Conservation (phyloP, 2,329 filamentous ascomycete genomes). For the Hypoxylon sp. region DNA sequence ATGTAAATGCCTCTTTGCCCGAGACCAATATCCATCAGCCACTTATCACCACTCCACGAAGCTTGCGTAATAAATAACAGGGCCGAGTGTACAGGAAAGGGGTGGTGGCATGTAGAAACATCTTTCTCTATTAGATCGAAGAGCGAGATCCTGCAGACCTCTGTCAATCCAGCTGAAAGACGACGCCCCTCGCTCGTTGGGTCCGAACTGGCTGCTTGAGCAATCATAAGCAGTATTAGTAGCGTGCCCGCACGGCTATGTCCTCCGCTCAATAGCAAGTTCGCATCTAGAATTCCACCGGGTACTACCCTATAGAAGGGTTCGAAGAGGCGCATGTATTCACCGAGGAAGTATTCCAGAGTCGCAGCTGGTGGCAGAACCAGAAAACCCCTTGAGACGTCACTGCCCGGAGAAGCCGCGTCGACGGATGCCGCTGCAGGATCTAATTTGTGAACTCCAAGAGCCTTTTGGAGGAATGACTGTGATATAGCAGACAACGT, state of each 20-base stretch:
- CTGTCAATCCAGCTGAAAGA: conserved; percentile 27
- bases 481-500: conserved; percentile 28
- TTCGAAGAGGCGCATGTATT: conserved; percentile 35
- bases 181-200: conserved; percentile 31
- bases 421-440: conserved; percentile 26
- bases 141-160: conserved; percentile 31
- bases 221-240: conserved; percentile 31
- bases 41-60: conserved; percentile 32
- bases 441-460: conserved; percentile 28
- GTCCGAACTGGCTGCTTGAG: conserved; percentile 28
- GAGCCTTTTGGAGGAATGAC: conserved; percentile 28
- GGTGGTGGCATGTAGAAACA: conserved; percentile 28
- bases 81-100: conserved; percentile 21
- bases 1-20: conserved; percentile 30
- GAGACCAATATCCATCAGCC: conserved; percentile 31
- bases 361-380: conserved; percentile 30
- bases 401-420: conserved; percentile 19
- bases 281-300: conserved; percentile 26
- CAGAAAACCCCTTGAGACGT: conserved; percentile 25
- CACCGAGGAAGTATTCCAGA: conserved; percentile 30
- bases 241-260: conserved; percentile 23
- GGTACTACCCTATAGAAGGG: conserved; percentile 28
- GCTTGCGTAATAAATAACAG: conserved; percentile 30
- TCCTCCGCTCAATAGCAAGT: conserved; percentile 12
- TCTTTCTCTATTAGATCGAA: conserved; percentile 28